phyloP scores from a whole-genome alignment of 2,329 filamentous ascomycete species.

The Epicoccum sorghinum region DNA sequence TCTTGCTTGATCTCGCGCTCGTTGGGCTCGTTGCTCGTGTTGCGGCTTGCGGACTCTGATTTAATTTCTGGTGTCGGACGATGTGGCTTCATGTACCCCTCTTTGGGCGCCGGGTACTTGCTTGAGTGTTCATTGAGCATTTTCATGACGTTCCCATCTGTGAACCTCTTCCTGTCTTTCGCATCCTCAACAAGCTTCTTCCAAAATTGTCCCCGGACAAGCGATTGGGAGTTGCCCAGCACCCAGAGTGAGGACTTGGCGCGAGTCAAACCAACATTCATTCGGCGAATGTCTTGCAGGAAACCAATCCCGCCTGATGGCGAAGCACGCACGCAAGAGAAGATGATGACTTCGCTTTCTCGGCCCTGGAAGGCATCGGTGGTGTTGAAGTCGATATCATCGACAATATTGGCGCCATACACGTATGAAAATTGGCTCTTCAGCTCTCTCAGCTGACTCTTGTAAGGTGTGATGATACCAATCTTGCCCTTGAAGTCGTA shows the following conservation, averaged over 20 bases:
- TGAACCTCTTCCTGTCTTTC: slow-evolving; percentile 75
- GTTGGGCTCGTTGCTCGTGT: slow-evolving; percentile 28
- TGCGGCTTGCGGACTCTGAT: slow-evolving; percentile 32
- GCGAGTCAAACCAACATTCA: slow-evolving; percentile 98
- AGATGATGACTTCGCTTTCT: slow-evolving; percentile 97
- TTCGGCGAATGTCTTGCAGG: slow-evolving; percentile 95
- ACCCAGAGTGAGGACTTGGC: slow-evolving; percentile 98
- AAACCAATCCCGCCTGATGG: slow-evolving; percentile 97
- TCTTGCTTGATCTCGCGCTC: slow-evolving; percentile 10
- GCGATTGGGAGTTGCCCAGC: slow-evolving; percentile 85
- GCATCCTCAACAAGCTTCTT: slow-evolving; percentile 83
- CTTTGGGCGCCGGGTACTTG: slow-evolving; percentile 44
- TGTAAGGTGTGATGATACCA: slow-evolving; percentile 97
- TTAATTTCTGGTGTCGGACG: slow-evolving; percentile 29
- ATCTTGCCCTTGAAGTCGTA: slow-evolving; percentile 81
- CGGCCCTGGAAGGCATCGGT: slow-evolving; percentile 97
- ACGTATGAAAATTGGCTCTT: slow-evolving; percentile 73
- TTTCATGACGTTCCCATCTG: slow-evolving; percentile 65
- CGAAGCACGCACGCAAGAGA: slow-evolving; percentile 94
- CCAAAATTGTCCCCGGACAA: slow-evolving; percentile 92
- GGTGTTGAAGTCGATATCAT: slow-evolving; percentile 94
- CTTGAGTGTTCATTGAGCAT: slow-evolving; percentile 62
- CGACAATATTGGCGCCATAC: slow-evolving; percentile 77
- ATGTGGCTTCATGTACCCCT: slow-evolving; percentile 29
- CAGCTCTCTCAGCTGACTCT: slow-evolving; percentile 84